Conservation (phyloP, 1,139 yeast genomes). For the Zygoascus sp. region DNA sequence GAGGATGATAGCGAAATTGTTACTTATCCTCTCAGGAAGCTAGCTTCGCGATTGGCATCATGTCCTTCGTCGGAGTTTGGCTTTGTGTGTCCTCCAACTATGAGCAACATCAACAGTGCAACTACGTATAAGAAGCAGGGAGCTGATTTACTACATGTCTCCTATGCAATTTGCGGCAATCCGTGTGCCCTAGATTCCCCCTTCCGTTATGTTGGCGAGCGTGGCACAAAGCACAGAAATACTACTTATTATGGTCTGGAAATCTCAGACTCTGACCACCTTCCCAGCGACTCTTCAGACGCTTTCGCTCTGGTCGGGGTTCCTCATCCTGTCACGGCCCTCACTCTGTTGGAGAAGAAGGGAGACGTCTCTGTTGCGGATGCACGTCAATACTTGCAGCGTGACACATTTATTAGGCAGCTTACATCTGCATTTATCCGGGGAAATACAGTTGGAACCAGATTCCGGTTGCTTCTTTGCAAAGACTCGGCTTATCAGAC, state of each 20-base stretch:
- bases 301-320: constrained; percentile 21
- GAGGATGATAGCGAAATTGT: constrained; percentile 21
- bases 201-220: neutral
- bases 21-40: constrained; percentile 22
- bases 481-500: constrained; percentile 23
- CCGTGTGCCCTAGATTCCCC: constrained; percentile 11
- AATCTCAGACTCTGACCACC: constrained; percentile 11
- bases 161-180: constrained; percentile 16
- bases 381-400: constrained; percentile 17
- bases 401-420: constrained; percentile 19
- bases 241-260: constrained; percentile 9
- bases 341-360: constrained; percentile 16
- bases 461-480: constrained; percentile 19
- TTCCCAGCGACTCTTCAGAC: constrained; percentile 17
- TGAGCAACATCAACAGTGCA: constrained; percentile 11
- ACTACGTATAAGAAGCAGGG: neutral
- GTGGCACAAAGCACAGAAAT: neutral
- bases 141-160: neutral
- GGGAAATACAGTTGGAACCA: constrained; percentile 18
- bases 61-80: constrained; percentile 22
- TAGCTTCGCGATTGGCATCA: constrained; percentile 24
- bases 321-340: constrained; percentile 21
- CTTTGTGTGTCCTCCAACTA: constrained; percentile 25
- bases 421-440: constrained; percentile 21
- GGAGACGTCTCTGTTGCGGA: constrained; percentile 16